These are phyloP conservation scores for Tolypocladium tropicale DNA, from an alignment of 2,329 filamentous ascomycete genomes.

Conservation along the genomic window DNA sequence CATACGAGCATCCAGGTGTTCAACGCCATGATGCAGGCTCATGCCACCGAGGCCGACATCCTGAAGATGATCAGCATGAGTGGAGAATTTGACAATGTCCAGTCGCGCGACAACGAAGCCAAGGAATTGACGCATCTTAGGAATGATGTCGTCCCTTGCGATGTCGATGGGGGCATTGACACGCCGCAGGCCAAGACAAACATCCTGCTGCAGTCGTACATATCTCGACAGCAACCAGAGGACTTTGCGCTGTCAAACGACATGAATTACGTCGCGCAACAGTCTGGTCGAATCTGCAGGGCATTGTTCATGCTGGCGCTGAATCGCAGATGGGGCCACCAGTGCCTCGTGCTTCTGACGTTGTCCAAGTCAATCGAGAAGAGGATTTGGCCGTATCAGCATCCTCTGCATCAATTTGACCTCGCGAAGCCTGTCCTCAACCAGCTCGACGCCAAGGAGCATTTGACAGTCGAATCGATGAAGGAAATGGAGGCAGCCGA, in stretches of 20 bases:
- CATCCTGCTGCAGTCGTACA: slow-evolving; percentile 87
- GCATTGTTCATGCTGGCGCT: slow-evolving; percentile 96
- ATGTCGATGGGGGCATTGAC: slow-evolving; percentile 63
- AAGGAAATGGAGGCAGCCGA: slow-evolving; percentile 90
- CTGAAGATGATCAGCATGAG: slow-evolving; percentile 96
- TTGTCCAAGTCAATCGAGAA: slow-evolving; percentile 97
- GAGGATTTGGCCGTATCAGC: slow-evolving; percentile 88
- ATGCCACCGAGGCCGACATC: slow-evolving; percentile 81
- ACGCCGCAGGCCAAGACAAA: slow-evolving; percentile 87
- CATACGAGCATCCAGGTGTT: slow-evolving; percentile 93
- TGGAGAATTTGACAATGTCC: slow-evolving; percentile 95
- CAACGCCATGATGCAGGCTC: slow-evolving; percentile 85
- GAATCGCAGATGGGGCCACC: slow-evolving; percentile 90
- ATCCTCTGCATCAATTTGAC: slow-evolving; percentile 92
- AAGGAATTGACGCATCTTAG: slow-evolving; percentile 73
- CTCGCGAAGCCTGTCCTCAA: slow-evolving; percentile 73
- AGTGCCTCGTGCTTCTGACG: slow-evolving; percentile 83
- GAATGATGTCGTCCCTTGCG: slow-evolving; percentile 62
- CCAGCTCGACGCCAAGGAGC: slow-evolving; percentile 73
- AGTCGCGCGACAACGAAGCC: slow-evolving; percentile 80
- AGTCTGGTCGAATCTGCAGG: slow-evolving; percentile 86
- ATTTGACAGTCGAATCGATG: slow-evolving; percentile 67
- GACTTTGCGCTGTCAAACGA: slow-evolving; percentile 93
- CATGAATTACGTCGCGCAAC: slow-evolving; percentile 89
- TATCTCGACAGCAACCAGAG: slow-evolving; percentile 76